A percentile compares a stretch with the other conserved stretches of the same genome.
Conservation (phyloP, 164 flowering plant species). For the Liriodendron chinense region DNA sequence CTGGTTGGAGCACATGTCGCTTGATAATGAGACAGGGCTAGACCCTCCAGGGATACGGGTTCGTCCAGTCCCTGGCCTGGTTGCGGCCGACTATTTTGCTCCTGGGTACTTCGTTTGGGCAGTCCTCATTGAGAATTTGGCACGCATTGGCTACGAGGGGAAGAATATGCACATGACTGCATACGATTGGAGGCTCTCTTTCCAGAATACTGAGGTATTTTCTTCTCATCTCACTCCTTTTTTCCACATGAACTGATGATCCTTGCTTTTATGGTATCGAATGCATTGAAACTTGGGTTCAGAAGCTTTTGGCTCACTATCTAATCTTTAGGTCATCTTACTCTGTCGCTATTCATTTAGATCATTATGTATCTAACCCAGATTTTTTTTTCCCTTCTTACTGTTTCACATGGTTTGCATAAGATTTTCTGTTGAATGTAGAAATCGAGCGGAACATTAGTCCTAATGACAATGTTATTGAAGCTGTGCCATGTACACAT, state of each 20-base stretch:
- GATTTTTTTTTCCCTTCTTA: too few relatives aligned
- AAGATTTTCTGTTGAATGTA: too few relatives aligned
- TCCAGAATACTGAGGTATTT: slow-evolving; percentile 60
- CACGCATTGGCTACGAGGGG: slow-evolving; percentile 63
- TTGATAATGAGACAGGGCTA: slow-evolving; percentile 60
- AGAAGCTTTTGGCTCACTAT: too few relatives aligned
- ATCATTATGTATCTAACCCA: background rate
- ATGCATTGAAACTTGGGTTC: background rate
- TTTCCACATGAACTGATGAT: background rate
- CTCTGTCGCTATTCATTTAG: background rate
- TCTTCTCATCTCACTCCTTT: background rate
- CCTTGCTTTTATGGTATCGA: background rate
- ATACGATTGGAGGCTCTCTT: slow-evolving; percentile 64
- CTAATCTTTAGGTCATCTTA: too few relatives aligned
- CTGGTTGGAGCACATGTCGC: slow-evolving; percentile 63
- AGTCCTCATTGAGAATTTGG: slow-evolving; percentile 60
- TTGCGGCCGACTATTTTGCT: slow-evolving; percentile 69
- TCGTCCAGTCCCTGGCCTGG: slow-evolving; percentile 58
- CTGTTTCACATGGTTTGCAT: too few relatives aligned
- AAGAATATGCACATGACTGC: slow-evolving; percentile 69
- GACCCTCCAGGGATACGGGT: slow-evolving; percentile 55
- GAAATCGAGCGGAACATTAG: too few relatives aligned
- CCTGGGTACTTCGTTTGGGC: slow-evolving; percentile 78
- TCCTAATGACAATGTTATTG: too few relatives aligned
- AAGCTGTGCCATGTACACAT: too few relatives aligned